Percentiles rank a stretch among this genome's conserved stretches.
Conservation (phyloP, 176 grass and related monocot species). For the Pharus latifolius region DNA sequence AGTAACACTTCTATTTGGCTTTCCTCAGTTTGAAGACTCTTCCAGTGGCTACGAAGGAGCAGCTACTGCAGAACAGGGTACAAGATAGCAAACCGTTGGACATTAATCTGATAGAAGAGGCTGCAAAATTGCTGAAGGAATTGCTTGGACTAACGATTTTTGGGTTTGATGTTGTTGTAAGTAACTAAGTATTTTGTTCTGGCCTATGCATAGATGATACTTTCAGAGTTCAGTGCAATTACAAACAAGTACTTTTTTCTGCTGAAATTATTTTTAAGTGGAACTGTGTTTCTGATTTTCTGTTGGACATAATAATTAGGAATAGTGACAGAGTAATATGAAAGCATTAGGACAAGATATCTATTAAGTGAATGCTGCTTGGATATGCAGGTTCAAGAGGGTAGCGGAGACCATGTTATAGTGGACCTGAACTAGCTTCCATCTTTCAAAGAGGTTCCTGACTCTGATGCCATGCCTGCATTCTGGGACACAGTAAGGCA, state of each 20-base stretch:
- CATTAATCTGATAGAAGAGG: constrained; percentile 39
- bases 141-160: constrained; percentile 82
- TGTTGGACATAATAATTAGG: not conserved
- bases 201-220: not conserved
- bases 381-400: constrained; percentile 69
- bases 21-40: constrained; percentile 76
- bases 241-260: not conserved
- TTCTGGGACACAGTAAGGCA: constrained; percentile 79
- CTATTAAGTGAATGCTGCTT: not conserved
- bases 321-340: not conserved
- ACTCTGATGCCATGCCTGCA: constrained; percentile 52
- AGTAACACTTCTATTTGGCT: not conserved
- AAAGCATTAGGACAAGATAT: not conserved
- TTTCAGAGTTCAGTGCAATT: not conserved
- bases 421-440: constrained; percentile 95
- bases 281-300: not conserved
- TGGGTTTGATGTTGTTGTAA: constrained; percentile 96
- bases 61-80: constrained; percentile 17
- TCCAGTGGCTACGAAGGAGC: constrained; percentile 67
- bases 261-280: not conserved
- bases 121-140: constrained; percentile 50
- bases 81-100: constrained; percentile 27
- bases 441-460: constrained; percentile 89
- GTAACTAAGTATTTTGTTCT: constrained; percentile 23
- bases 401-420: constrained; percentile 75